Percentiles rank a stretch among this genome's conserved stretches.
phyloP scores from a whole-genome alignment of 805 yeast genomes.

The Metschnikowia kunwiensis region DNA sequence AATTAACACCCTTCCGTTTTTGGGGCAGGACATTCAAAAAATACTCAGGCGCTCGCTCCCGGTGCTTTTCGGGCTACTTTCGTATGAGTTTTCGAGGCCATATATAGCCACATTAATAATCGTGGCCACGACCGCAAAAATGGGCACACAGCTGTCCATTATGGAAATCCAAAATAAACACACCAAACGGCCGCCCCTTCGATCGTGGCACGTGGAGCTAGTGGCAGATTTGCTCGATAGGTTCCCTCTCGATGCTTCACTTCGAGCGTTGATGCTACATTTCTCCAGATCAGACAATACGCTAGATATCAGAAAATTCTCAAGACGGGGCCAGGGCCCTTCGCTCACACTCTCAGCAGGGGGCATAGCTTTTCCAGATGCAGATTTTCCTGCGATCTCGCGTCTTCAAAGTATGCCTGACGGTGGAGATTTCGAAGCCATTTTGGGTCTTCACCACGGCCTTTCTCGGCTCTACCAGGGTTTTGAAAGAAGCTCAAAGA shows the following conservation, averaged over 20 bases:
- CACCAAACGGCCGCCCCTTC: conserved; percentile 5
- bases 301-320: conserved; percentile 3
- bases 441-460: neutral
- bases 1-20: conserved; percentile 13
- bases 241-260: conserved; percentile 16
- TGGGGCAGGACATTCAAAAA: conserved; percentile 7
- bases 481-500: conserved; percentile 3
- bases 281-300: conserved; percentile 2
- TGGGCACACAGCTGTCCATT: neutral
- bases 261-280: conserved; percentile 9
- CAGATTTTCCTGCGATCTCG: neutral
- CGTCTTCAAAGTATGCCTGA: neutral
- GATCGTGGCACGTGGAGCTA: conserved; percentile 16
- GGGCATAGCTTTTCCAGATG: conserved; percentile 5
- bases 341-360: neutral
- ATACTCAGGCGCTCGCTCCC: conserved; percentile 13
- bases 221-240: conserved; percentile 10
- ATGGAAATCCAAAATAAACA: neutral
- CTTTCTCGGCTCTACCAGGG: conserved; percentile 2
- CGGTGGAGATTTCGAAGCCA: neutral
- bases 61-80: conserved; percentile 15
- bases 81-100: conserved; percentile 18
- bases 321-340: neutral
- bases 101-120: conserved; percentile 13
- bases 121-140: conserved; percentile 7